phyloP scores from a whole-genome alignment of 257 asterid genomes.

The Penstemon barbatus region DNA sequence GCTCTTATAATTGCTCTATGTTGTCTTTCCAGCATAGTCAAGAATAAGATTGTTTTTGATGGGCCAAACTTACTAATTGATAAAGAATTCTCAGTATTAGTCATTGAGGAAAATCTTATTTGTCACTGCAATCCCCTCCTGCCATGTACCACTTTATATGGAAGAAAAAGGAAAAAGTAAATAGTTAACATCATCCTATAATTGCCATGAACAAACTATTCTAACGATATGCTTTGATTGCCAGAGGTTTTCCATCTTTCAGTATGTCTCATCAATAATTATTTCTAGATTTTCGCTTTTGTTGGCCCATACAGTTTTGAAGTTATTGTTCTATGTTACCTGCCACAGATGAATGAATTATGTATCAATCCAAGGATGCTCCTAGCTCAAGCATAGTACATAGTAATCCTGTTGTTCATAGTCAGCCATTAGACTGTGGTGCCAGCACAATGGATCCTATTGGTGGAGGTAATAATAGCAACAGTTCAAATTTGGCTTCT shows the following conservation, averaged over 20 bases:
- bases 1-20: too few relatives aligned
- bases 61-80: background rate
- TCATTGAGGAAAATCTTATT: background rate
- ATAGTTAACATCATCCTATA: slow-evolving; percentile 4
- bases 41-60: background rate
- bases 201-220: slow-evolving; percentile 14
- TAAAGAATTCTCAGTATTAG: background rate
- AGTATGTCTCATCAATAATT: background rate
- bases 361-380: slow-evolving; percentile 26
- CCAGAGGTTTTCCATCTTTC: background rate
- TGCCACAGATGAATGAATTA: slow-evolving; percentile 35
- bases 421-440: slow-evolving; percentile 38
- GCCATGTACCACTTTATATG: background rate
- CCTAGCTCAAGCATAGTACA: slow-evolving; percentile 43
- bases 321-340: slow-evolving; percentile 12
- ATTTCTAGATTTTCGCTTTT: background rate
- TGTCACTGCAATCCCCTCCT: background rate
- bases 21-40: background rate
- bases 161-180: background rate
- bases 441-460: slow-evolving; percentile 57
- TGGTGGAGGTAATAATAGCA: slow-evolving; percentile 53
- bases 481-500: slow-evolving; percentile 66
- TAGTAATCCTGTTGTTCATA: slow-evolving; percentile 25
- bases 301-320: slow-evolving; percentile 18
- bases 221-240: background rate